Conservation (phyloP, 305 asterid genomes). For the Plantago lanceolata region DNA sequence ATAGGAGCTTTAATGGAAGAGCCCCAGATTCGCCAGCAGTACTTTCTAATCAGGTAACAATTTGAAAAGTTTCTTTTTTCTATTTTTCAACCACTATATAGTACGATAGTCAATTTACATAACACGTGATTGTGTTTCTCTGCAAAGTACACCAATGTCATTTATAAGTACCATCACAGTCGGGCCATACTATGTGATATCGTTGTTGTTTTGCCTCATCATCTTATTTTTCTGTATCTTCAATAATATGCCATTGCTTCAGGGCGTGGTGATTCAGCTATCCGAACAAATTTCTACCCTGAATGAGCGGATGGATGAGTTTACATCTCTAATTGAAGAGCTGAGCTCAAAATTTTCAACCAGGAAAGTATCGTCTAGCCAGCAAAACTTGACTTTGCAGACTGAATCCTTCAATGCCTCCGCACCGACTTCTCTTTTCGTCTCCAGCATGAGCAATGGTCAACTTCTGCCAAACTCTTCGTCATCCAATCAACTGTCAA, state of each 20-base stretch:
- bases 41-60: constrained; percentile 66
- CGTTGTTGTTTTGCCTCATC: not conserved
- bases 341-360: constrained; percentile 56
- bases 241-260: constrained; percentile 30
- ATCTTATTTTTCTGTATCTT: not conserved
- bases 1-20: constrained; percentile 71
- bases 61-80: not conserved
- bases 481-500: constrained; percentile 70
- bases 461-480: constrained; percentile 60
- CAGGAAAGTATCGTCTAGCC: constrained; percentile 59
- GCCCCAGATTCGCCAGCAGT: constrained; percentile 86
- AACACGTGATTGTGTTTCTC: no score
- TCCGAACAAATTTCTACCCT: constrained; percentile 88
- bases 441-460: constrained; percentile 63
- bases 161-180: no score
- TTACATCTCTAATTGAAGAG: constrained; percentile 84
- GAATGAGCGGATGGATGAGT: constrained; percentile 94
- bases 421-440: constrained; percentile 51
- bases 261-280: constrained; percentile 81
- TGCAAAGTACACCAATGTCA: no score
- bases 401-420: constrained; percentile 68
- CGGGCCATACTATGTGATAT: no score
- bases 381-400: constrained; percentile 67
- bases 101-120: no score
- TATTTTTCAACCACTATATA: no score